phyloP scores from a whole-genome alignment of 805 yeast species.

The Candida maesae region DNA sequence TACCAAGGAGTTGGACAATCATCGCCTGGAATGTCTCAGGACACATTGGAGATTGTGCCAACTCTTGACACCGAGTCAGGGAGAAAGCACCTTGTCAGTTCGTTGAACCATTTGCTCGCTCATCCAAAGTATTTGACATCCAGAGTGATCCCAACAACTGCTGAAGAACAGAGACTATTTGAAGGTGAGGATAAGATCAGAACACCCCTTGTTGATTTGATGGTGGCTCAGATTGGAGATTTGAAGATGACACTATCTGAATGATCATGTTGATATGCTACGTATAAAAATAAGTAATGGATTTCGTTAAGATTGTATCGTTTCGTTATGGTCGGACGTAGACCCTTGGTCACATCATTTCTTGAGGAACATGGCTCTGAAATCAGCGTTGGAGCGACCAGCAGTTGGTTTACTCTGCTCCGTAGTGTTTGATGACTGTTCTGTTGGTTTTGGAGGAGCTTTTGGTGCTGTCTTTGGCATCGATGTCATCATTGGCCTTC shows the following conservation, averaged over 20 bases:
- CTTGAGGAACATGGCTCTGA: conserved; percentile 24
- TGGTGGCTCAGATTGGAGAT: conserved; percentile 50
- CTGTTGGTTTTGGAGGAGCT: neutral
- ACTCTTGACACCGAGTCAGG: conserved; percentile 61
- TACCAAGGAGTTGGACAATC: conserved; percentile 47
- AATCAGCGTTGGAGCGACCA: conserved; percentile 23
- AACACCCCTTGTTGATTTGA: conserved; percentile 39
- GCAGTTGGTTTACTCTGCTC: no score
- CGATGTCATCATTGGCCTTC: neutral
- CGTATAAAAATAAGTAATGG: neutral
- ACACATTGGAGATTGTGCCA: conserved; percentile 38
- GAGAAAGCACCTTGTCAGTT: conserved; percentile 53
- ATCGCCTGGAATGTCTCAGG: conserved; percentile 19
- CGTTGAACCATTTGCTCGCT: conserved; percentile 68
- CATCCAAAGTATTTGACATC: conserved; percentile 84
- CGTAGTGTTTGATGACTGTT: no score
- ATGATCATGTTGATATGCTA: neutral
- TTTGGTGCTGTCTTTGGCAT: neutral
- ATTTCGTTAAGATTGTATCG: no score
- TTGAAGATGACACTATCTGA: conserved; percentile 38
- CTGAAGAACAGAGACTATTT: conserved; percentile 59
- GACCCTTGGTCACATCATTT: conserved; percentile 6
- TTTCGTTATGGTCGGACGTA: no score
- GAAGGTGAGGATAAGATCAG: conserved; percentile 44
- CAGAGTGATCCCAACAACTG: conserved; percentile 56